These are phyloP conservation scores for button mushroom (Agaricus bisporus) DNA, from an alignment of 768 basidiomycete genomes.

Conservation along the genomic window DNA sequence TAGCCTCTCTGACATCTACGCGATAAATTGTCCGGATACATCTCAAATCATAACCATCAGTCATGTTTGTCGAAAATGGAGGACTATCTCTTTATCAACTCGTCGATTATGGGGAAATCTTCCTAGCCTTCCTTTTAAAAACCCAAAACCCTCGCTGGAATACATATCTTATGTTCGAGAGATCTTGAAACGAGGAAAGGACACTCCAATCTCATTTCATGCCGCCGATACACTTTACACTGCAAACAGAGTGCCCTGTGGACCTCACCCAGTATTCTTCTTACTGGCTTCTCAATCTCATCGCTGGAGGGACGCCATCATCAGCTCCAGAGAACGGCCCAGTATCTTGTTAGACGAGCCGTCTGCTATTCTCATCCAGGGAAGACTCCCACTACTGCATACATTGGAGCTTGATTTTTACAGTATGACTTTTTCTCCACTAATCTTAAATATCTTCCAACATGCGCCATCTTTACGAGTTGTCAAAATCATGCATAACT, in stretches of 20 bases:
- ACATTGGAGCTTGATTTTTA: neutral
- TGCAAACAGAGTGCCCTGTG: no score
- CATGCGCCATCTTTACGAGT: neutral
- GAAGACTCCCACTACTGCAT: neutral
- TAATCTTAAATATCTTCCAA: neutral
- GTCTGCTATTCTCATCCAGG: neutral
- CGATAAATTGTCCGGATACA: neutral
- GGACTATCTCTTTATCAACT: neutral
- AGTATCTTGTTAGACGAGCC: no score
- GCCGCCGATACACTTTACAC: neutral
- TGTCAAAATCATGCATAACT: neutral
- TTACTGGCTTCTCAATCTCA: neutral
- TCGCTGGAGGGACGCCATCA: neutral
- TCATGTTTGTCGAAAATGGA: neutral
- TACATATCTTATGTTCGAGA: neutral
- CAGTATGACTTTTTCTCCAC: neutral
- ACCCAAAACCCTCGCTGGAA: neutral
- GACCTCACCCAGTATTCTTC: neutral
- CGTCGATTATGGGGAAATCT: neutral
- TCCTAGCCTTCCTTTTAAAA: neutral
- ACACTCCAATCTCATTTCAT: neutral
- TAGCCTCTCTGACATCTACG: neutral
- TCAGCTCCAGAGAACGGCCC: neutral
- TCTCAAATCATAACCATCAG: neutral
- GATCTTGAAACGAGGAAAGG: neutral